Percentiles rank a stretch among this genome's conserved stretches.
phyloP scores from a whole-genome alignment of 306 rosid species.

The Cucurbita ficifolia region DNA sequence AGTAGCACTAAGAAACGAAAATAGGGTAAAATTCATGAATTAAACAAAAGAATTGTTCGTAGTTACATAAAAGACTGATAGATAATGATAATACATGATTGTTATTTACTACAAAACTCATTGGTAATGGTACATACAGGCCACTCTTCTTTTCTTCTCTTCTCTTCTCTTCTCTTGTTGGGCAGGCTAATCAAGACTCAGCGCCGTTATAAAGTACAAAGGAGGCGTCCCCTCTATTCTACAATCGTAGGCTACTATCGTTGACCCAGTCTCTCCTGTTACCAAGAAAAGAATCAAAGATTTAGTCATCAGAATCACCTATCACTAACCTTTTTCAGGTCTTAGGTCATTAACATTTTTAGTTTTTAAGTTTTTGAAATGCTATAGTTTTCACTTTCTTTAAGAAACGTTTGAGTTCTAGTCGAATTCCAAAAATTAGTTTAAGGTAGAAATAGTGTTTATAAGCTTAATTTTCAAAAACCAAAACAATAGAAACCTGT shows the following conservation, averaged over 20 bases:
- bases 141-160: neutral
- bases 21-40: neutral
- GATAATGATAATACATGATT: neutral
- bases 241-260: constrained; percentile 15
- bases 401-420: no score
- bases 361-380: neutral
- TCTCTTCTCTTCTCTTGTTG: no score
- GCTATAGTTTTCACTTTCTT: no score
- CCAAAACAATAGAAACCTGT: no score
- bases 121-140: neutral
- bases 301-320: neutral
- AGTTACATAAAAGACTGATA: neutral
- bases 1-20: neutral
- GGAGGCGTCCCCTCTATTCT: neutral
- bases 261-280: constrained; percentile 79
- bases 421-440: no score
- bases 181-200: neutral
- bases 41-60: neutral
- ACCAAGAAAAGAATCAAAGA: constrained; percentile 5
- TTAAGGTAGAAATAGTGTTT: neutral
- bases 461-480: no score
- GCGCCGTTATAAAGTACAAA: neutral
- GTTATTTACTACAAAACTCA: neutral
- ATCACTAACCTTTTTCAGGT: neutral
- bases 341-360: no score